Conservation (phyloP, 129 eudicot genomes). For the Sambucus nigra region DNA sequence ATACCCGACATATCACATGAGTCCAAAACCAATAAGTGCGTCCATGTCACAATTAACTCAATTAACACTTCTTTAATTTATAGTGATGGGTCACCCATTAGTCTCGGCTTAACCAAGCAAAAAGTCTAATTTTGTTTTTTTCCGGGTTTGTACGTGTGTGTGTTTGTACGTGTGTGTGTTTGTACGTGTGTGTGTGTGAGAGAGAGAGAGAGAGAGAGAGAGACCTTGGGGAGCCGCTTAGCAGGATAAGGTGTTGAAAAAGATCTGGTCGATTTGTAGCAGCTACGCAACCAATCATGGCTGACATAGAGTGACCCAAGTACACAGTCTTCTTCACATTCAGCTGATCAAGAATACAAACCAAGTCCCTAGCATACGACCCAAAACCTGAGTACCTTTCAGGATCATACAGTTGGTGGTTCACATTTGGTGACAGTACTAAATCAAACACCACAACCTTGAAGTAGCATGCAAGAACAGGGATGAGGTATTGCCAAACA, state of each 20-base stretch:
- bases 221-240: conserved; percentile 8
- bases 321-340: background rate
- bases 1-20: no score
- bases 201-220: background rate
- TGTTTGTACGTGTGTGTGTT: no score
- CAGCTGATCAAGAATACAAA: conserved; percentile 5
- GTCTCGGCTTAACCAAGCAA: no score
- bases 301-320: conserved; percentile 6
- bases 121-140: no score
- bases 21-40: no score
- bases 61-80: no score
- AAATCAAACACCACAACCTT: conserved; percentile 11
- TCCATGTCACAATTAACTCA: no score
- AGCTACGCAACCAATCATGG: conserved; percentile 11
- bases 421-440: conserved; percentile 1
- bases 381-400: conserved; percentile 4
- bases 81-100: no score
- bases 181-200: background rate
- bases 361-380: conserved; percentile 4
- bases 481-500: conserved; percentile 8
- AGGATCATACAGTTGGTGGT: background rate
- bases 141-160: no score
- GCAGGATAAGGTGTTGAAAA: conserved; percentile 5
- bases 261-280: conserved; percentile 1
- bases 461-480: conserved; percentile 7